Evolutionary conservation across 306 rosid species (phyloP).

Genomic region (Pterocarpus macrocarpus): DNA sequence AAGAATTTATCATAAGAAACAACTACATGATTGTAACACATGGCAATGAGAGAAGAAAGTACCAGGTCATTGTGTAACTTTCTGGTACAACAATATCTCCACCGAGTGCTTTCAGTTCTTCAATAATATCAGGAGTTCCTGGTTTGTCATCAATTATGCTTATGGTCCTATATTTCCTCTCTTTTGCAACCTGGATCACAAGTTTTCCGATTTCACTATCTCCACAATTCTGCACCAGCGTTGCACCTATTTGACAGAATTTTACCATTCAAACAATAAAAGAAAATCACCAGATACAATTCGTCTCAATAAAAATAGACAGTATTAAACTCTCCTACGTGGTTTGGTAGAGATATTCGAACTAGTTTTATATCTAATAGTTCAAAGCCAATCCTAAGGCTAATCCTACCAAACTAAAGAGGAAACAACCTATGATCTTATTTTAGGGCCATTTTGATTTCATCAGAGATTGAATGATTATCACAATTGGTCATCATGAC

Average conservation of each 20-base stretch:
- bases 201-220: conserved; percentile 30
- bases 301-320: conserved; percentile 10
- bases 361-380: no score
- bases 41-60: background rate
- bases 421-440: no score
- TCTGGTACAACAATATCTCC: conserved; percentile 40
- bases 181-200: conserved; percentile 25
- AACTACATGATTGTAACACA: background rate
- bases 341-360: no score
- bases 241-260: conserved; percentile 29
- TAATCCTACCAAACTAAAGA: no score
- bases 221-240: conserved; percentile 29
- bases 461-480: background rate
- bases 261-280: conserved; percentile 8
- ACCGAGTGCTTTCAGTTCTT: conserved; percentile 37
- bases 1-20: background rate
- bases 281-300: background rate
- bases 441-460: no score
- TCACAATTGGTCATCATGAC: background rate
- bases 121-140: conserved; percentile 25
- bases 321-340: background rate
- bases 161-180: conserved; percentile 6
- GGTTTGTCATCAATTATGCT: conserved; percentile 16
- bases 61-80: conserved; percentile 31
- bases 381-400: no score